These are phyloP conservation scores for Saccharomycopsis guyanensis DNA, from an alignment of 805 yeast species.

Conservation along the genomic window DNA sequence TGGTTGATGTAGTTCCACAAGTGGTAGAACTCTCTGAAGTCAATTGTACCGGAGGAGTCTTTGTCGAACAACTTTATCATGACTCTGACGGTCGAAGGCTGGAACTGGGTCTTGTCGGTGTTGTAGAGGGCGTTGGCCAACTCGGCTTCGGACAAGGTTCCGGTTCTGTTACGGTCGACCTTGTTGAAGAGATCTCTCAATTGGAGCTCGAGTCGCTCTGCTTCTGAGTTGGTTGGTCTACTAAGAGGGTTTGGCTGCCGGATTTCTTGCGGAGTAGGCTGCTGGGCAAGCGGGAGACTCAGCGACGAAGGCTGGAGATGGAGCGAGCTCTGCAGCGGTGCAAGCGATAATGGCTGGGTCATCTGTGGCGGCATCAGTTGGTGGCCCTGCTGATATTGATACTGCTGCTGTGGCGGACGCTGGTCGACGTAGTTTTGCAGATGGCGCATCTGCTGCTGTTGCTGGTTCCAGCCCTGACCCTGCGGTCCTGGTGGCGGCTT, in stretches of 20 bases:
- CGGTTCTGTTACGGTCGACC: conserved; percentile 47
- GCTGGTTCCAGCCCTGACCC: neutral
- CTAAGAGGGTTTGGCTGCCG: conserved; percentile 18
- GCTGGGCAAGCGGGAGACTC: conserved; percentile 8
- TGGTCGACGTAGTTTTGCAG: conserved; percentile 21
- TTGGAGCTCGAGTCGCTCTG: conserved; percentile 34
- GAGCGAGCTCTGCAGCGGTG: neutral
- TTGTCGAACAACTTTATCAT: conserved; percentile 61
- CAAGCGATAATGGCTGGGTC: neutral
- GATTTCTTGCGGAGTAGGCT: conserved; percentile 16
- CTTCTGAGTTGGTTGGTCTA: conserved; percentile 16
- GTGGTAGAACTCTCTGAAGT: conserved; percentile 58
- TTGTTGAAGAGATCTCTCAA: conserved; percentile 44
- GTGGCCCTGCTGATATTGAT: conserved; percentile 9
- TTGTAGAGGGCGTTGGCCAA: conserved; percentile 53
- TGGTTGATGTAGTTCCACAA: conserved; percentile 65
- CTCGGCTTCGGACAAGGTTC: conserved; percentile 47
- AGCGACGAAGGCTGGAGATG: neutral
- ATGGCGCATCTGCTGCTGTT: conserved; percentile 22
- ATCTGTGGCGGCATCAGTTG: neutral
- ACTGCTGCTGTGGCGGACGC: conserved; percentile 21
- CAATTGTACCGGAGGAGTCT: conserved; percentile 39
- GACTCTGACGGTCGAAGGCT: conserved; percentile 49
- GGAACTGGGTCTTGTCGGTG: conserved; percentile 53
- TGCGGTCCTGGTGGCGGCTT: conserved; percentile 1